Evolutionary conservation across 2,329 filamentous ascomycete species (phyloP).

Genomic region (Alternaria novae-zelandiae): DNA sequence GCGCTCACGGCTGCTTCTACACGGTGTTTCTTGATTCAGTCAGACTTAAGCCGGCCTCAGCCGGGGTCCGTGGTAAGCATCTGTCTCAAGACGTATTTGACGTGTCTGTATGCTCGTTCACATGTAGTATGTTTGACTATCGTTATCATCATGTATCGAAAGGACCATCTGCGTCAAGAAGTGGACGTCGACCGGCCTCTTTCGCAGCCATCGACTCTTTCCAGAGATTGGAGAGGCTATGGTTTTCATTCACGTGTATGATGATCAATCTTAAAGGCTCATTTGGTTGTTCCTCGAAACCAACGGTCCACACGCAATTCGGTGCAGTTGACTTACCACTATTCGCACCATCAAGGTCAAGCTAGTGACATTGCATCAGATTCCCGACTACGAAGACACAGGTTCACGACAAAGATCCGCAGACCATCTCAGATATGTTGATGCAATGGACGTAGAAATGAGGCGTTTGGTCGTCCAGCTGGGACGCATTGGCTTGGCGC

Average conservation of each 20-base stretch:
- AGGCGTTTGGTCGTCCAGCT: neutral
- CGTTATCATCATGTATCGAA: neutral
- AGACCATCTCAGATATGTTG: neutral
- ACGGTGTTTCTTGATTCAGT: neutral
- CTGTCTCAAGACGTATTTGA: neutral
- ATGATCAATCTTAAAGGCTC: neutral
- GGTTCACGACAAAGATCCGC: neutral
- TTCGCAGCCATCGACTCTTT: neutral
- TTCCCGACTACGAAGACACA: neutral
- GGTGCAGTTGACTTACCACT: neutral
- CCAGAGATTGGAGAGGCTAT: neutral
- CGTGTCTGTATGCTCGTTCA: neutral
- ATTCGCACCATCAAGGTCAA: neutral
- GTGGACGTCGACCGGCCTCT: neutral
- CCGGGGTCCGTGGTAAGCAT: neutral
- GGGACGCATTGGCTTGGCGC: neutral
- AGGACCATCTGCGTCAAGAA: neutral
- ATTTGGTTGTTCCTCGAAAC: neutral
- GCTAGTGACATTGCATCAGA: neutral
- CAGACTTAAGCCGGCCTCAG: neutral
- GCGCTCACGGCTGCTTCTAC: neutral
- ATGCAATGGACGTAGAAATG: neutral
- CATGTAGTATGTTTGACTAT: neutral
- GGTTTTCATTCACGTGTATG: neutral
- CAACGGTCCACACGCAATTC: neutral